Evolutionary conservation across 306 rosid genomes (phyloP).

Genomic region (Pterocarpus macrocarpus): DNA sequence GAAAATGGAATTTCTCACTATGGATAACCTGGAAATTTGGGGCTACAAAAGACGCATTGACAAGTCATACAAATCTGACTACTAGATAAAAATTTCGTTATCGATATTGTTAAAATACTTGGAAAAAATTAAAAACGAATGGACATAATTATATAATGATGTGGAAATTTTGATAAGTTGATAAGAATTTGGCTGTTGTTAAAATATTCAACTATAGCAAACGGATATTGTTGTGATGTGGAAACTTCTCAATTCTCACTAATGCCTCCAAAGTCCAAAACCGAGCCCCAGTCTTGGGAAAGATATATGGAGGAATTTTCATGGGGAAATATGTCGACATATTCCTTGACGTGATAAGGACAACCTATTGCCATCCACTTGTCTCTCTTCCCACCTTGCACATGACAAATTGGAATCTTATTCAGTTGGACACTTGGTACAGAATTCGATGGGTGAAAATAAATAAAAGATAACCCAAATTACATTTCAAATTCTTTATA

Average conservation of each 20-base stretch:
- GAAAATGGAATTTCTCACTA: neutral
- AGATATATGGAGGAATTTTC: neutral
- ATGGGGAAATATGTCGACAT: constrained; percentile 16
- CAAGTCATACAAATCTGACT: neutral
- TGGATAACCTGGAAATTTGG: neutral
- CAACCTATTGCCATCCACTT: constrained; percentile 14
- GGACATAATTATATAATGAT: constrained; percentile 29
- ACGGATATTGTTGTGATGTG: constrained; percentile 45
- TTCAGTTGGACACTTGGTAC: neutral
- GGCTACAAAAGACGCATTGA: neutral
- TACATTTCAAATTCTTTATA: neutral
- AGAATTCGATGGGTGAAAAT: neutral
- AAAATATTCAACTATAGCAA: neutral
- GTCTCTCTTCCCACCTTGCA: constrained; percentile 25
- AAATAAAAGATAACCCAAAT: neutral
- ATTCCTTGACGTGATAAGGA: constrained; percentile 44
- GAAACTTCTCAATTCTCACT: constrained; percentile 18
- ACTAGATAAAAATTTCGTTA: neutral
- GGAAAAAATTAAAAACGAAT: neutral
- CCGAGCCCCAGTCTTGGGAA: neutral
- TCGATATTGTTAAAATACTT: neutral
- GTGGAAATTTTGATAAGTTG: constrained; percentile 31
- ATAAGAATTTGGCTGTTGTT: constrained; percentile 25
- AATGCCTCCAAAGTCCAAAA: constrained; percentile 16
- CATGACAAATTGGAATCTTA: constrained; percentile 28